Evolutionary conservation across 2,329 filamentous ascomycete species (phyloP).

Genomic region (Hypoxylon sp.): DNA sequence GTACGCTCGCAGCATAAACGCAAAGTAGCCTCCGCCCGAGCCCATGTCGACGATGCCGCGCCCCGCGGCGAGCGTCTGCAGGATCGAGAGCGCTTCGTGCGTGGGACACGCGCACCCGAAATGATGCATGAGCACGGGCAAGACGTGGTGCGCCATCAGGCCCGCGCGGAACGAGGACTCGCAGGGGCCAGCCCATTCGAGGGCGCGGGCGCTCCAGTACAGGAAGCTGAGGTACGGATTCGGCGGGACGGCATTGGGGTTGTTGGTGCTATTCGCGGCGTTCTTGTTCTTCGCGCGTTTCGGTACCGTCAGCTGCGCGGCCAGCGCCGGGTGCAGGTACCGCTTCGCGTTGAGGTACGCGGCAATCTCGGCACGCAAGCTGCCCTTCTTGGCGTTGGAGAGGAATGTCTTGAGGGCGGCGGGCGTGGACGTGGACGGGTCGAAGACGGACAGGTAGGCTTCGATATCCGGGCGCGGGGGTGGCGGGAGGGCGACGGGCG

Average conservation of each 20-base stretch:
- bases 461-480: constrained; percentile 69
- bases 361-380: constrained; percentile 68
- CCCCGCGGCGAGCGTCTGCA: constrained; percentile 66
- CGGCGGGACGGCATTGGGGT: constrained; percentile 40
- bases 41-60: constrained; percentile 73
- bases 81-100: constrained; percentile 72
- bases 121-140: constrained; percentile 82
- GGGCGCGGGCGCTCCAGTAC: constrained; percentile 70
- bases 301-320: constrained; percentile 56
- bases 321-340: constrained; percentile 60
- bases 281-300: constrained; percentile 56
- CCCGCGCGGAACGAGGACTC: constrained; percentile 61
- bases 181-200: constrained; percentile 75
- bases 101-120: constrained; percentile 79
- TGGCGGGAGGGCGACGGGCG: constrained; percentile 54
- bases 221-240: constrained; percentile 79
- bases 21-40: constrained; percentile 81
- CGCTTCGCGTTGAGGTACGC: constrained; percentile 66
- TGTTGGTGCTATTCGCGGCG: constrained; percentile 35
- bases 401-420: constrained; percentile 72
- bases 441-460: constrained; percentile 76
- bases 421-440: constrained; percentile 66
- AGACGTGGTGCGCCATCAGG: constrained; percentile 69
- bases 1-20: constrained; percentile 73
- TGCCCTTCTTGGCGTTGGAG: constrained; percentile 64